Evolutionary conservation across 2,329 filamentous ascomycete genomes (phyloP).

Genomic region (Tricladium varicosporioides): DNA sequence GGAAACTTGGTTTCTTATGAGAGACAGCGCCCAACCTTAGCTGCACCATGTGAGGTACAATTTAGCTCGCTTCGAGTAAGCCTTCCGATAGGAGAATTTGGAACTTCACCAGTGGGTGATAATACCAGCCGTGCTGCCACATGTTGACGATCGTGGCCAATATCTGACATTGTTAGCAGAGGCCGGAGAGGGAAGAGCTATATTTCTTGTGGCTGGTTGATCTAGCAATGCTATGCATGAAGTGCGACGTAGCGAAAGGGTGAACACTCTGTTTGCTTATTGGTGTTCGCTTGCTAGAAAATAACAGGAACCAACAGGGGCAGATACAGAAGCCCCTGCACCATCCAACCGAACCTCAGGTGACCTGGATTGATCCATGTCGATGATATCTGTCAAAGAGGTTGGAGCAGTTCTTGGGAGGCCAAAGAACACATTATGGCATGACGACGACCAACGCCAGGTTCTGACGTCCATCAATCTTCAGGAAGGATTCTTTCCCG

Average conservation of each 20-base stretch:
- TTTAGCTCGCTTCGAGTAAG: background rate
- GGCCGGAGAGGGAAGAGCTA: background rate
- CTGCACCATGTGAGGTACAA: slow-evolving; percentile 3
- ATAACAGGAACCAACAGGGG: background rate
- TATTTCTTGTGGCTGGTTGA: slow-evolving; percentile 17
- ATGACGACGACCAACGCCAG: background rate
- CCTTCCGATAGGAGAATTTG: background rate
- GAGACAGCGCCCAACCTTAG: background rate
- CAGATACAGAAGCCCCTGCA: background rate
- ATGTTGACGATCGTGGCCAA: slow-evolving; percentile 6
- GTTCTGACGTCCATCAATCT: background rate
- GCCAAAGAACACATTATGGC: background rate
- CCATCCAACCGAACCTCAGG: slow-evolving; percentile 1
- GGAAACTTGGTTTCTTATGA: slow-evolving; percentile 24
- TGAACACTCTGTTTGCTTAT: slow-evolving; percentile 1
- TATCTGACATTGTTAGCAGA: slow-evolving; percentile 10
- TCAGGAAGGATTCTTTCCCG: background rate
- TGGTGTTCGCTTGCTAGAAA: slow-evolving; percentile 10
- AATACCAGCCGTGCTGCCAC: background rate
- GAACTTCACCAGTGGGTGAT: background rate
- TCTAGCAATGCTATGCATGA: slow-evolving; percentile 13
- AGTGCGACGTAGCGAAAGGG: slow-evolving; percentile 1
- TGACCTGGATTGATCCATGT: background rate
- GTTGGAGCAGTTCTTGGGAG: background rate
- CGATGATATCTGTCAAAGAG: background rate